Evolutionary conservation across 331 rosid genomes (phyloP).

Genomic region (Acacia pycnantha): DNA sequence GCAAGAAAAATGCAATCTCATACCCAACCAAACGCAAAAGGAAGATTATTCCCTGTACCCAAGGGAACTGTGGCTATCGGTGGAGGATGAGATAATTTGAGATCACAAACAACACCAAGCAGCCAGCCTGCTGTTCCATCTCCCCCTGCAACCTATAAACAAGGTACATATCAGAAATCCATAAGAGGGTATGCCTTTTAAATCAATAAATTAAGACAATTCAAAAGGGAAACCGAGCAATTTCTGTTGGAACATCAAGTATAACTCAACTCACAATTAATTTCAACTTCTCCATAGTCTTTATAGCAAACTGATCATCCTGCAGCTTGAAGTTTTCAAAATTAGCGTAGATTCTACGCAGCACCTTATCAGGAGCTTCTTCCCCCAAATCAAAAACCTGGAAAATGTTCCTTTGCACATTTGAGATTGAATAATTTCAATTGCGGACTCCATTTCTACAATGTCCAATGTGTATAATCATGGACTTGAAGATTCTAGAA

Average conservation of each 20-base stretch:
- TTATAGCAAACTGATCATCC: slow-evolving; percentile 54
- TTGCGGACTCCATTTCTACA: not conserved
- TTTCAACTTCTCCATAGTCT: slow-evolving; percentile 53
- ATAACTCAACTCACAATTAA: slow-evolving; percentile 68
- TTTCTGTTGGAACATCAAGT: slow-evolving; percentile 1
- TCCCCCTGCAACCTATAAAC: slow-evolving; percentile 91
- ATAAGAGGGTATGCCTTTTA: slow-evolving; percentile 14
- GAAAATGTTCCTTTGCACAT: slow-evolving; percentile 17
- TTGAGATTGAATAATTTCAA: not conserved
- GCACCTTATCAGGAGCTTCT: slow-evolving; percentile 73
- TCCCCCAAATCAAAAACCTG: slow-evolving; percentile 93
- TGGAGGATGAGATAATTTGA: slow-evolving; percentile 79
- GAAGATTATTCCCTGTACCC: slow-evolving; percentile 98
- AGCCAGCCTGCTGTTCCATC: slow-evolving; percentile 99
- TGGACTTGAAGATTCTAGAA: not conserved
- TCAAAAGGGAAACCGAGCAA: not conserved
- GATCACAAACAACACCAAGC: slow-evolving; percentile 97
- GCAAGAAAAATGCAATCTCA: slow-evolving; percentile 17
- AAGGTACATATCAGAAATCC: slow-evolving; percentile 26
- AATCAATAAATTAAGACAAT: slow-evolving; percentile 2
- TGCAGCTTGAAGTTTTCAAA: slow-evolving; percentile 55
- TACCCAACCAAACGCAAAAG: slow-evolving; percentile 99
- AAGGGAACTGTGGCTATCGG: slow-evolving; percentile 88
- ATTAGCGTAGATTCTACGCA: slow-evolving; percentile 56
- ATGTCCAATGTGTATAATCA: not conserved